phyloP scores from a whole-genome alignment of 2,329 filamentous ascomycete species.

The Beauveria rudraprayagi region DNA sequence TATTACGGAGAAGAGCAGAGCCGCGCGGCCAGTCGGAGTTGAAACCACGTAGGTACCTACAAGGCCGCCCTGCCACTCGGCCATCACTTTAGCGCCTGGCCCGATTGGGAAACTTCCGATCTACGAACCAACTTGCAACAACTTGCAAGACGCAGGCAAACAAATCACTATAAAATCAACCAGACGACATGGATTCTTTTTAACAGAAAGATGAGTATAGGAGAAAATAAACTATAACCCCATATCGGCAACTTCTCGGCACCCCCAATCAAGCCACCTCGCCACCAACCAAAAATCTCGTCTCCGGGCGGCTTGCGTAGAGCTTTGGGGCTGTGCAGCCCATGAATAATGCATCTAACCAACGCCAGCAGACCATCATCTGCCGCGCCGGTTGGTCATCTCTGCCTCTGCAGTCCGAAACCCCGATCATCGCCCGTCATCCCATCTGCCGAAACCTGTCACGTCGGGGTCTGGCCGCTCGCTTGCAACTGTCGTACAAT shows the following conservation, averaged over 20 bases:
- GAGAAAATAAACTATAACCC: too few relatives aligned
- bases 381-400: neutral
- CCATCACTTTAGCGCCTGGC: neutral
- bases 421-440: too few relatives aligned
- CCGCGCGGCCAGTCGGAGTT: neutral
- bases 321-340: constrained; percentile 1
- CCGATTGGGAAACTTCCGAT: neutral
- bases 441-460: too few relatives aligned
- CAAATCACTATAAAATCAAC: neutral
- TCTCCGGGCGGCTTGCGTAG: constrained; percentile 1
- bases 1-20: neutral
- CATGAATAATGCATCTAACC: neutral
- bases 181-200: too few relatives aligned
- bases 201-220: too few relatives aligned
- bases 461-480: too few relatives aligned
- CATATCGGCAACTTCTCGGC: neutral
- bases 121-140: neutral
- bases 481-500: too few relatives aligned
- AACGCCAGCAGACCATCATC: neutral
- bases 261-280: neutral
- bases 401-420: too few relatives aligned
- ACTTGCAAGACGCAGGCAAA: neutral
- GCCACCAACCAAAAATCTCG: neutral
- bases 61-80: too few relatives aligned
- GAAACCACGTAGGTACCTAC: too few relatives aligned